Conservation (phyloP, 495 filamentous ascomycete genomes). For the Aspergillus incahuasiensis region DNA sequence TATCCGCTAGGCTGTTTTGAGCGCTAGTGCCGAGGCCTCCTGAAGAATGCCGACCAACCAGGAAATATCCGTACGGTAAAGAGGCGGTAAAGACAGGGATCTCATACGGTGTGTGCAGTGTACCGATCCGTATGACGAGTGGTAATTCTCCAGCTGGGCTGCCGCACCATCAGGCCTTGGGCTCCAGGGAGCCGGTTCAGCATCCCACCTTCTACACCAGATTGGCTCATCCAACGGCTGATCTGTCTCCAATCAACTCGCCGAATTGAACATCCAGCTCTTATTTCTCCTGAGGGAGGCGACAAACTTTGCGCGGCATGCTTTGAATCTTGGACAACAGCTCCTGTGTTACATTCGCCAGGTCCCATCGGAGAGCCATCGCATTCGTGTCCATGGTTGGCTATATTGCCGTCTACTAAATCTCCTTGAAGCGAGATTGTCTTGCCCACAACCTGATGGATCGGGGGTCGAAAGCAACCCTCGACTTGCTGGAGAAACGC, state of each 20-base stretch:
- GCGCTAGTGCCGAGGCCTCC: neutral
- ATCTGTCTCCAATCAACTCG: slow-evolving; percentile 16
- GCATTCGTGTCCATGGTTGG: neutral
- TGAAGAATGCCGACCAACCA: slow-evolving; percentile 6
- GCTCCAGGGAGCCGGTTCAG: slow-evolving; percentile 9
- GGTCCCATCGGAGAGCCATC: neutral
- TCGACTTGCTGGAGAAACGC: too few relatives aligned
- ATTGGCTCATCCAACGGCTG: slow-evolving; percentile 12
- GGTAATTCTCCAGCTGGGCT: slow-evolving; percentile 5
- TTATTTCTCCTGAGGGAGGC: slow-evolving; percentile 2
- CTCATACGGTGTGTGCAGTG: neutral
- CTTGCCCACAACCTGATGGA: neutral
- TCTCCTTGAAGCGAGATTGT: neutral
- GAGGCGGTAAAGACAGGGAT: neutral
- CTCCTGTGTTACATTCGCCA: slow-evolving; percentile 5
- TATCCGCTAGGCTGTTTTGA: neutral
- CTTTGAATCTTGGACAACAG: neutral
- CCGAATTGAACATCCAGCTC: neutral
- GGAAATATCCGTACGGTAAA: neutral
- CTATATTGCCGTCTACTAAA: slow-evolving; percentile 7
- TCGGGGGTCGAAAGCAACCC: too few relatives aligned
- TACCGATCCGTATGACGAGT: neutral
- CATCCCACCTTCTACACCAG: neutral
- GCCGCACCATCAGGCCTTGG: slow-evolving; percentile 16
- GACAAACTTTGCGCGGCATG: neutral